Conservation (phyloP, 1,284 basidiomycete species). For the Exobasidium cylindrosporum region DNA sequence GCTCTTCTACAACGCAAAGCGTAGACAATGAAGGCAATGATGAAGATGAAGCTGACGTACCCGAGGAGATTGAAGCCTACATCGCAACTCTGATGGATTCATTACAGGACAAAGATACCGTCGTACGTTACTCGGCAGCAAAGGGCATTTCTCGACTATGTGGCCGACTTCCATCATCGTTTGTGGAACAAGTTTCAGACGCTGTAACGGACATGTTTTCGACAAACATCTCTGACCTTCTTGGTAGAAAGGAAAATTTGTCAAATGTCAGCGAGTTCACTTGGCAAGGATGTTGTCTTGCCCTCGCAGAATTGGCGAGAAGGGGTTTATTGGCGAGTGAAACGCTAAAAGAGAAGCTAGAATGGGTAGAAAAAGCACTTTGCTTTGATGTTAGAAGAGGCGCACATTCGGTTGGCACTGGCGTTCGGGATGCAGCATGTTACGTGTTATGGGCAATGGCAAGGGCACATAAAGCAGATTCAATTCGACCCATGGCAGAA, state of each 20-base stretch:
- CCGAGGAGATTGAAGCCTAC: slow-evolving; percentile 73
- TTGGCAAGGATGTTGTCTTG: slow-evolving; percentile 93
- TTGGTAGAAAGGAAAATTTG: slow-evolving; percentile 68
- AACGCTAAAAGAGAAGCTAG: slow-evolving; percentile 29
- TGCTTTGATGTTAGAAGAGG: slow-evolving; percentile 89
- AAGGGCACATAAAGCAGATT: slow-evolving; percentile 61
- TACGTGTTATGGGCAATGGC: slow-evolving; percentile 95
- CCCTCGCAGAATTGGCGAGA: slow-evolving; percentile 85
- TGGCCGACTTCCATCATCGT: slow-evolving; percentile 71
- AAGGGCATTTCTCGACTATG: slow-evolving; percentile 87
- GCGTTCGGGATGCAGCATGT: slow-evolving; percentile 87
- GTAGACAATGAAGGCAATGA: slow-evolving; percentile 18
- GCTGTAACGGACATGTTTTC: slow-evolving; percentile 70
- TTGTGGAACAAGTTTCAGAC: slow-evolving; percentile 75
- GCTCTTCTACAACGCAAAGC: not conserved
- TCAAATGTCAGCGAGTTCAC: slow-evolving; percentile 65
- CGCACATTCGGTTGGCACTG: slow-evolving; percentile 86
- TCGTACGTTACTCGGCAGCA: slow-evolving; percentile 90
- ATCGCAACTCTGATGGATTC: slow-evolving; percentile 72
- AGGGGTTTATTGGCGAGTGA: slow-evolving; percentile 62
- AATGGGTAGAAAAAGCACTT: slow-evolving; percentile 61
- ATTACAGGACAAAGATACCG: slow-evolving; percentile 87
- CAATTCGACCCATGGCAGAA: slow-evolving; percentile 66
- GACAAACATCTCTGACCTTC: slow-evolving; percentile 64
- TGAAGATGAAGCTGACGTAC: slow-evolving; percentile 67